phyloP scores from a whole-genome alignment of 1,284 basidiomycete species.

The Ganoderma lucidum region DNA sequence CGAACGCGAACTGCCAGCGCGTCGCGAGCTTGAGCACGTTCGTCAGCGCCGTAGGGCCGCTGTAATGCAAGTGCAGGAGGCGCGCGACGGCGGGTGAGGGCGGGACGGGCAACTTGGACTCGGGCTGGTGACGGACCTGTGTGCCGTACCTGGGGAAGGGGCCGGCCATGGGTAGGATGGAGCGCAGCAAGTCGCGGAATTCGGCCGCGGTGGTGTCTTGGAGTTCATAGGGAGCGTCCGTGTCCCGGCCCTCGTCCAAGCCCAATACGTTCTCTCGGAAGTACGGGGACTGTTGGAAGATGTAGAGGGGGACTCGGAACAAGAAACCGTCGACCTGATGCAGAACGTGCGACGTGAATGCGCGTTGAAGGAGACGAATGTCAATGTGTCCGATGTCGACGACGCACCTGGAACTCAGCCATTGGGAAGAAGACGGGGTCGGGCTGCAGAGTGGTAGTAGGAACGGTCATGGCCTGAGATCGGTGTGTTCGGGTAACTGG shows the following conservation, averaged over 20 bases:
- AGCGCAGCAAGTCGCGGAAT: slow-evolving; percentile 1
- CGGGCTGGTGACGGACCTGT: not conserved
- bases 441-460: not conserved
- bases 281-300: not conserved
- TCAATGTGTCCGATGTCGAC: not conserved
- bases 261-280: not conserved
- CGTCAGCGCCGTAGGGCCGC: not conserved
- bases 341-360: not conserved
- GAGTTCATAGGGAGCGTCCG: not conserved
- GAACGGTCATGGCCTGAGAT: not conserved
- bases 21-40: slow-evolving; percentile 3
- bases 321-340: not conserved
- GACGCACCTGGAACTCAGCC: slow-evolving; percentile 1
- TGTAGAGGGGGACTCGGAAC: not conserved
- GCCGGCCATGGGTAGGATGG: not conserved
- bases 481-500: not conserved
- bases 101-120: no score
- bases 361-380: not conserved
- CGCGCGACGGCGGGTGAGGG: not conserved
- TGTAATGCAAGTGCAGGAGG: not conserved
- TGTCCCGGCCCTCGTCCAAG: not conserved
- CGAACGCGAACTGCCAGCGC: not conserved
- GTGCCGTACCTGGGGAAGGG: slow-evolving; percentile 1
- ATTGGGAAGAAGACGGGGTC: slow-evolving; percentile 1
- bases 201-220: not conserved